Percentiles rank a stretch among this genome's conserved stretches.
Evolutionary conservation across 2,329 filamentous ascomycete species (phyloP).

Genomic region (Pseudonectria foliicola): DNA sequence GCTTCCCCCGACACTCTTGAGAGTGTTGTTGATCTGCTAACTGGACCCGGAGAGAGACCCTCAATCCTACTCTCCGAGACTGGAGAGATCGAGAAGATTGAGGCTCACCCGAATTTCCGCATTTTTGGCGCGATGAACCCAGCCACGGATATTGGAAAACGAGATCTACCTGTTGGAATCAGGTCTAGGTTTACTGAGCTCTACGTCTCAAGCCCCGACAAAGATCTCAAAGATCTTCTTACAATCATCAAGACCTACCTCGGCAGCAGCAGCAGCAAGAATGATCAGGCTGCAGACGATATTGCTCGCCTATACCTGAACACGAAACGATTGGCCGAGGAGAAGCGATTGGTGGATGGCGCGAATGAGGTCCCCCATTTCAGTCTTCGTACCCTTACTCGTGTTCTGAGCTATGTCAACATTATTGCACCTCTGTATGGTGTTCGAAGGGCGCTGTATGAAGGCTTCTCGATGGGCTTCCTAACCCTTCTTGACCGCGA

Average conservation of each 20-base stretch:
- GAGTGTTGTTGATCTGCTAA: slow-evolving; percentile 82
- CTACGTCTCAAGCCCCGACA: slow-evolving; percentile 87
- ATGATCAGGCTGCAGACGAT: slow-evolving; percentile 68
- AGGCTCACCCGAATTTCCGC: slow-evolving; percentile 85
- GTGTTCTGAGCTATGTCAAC: slow-evolving; percentile 80
- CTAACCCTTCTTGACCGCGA: slow-evolving; percentile 77
- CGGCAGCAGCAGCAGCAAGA: slow-evolving; percentile 60
- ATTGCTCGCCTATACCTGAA: slow-evolving; percentile 83
- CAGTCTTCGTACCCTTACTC: slow-evolving; percentile 87
- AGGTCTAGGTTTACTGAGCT: slow-evolving; percentile 92
- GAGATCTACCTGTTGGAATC: slow-evolving; percentile 82
- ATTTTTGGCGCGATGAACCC: slow-evolving; percentile 99
- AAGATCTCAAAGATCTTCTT: slow-evolving; percentile 76
- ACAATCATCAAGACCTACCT: slow-evolving; percentile 86
- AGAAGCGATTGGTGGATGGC: slow-evolving; percentile 85
- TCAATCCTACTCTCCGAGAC: slow-evolving; percentile 89
- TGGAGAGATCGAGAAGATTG: slow-evolving; percentile 82
- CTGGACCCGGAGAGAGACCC: slow-evolving; percentile 62
- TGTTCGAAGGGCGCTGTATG: slow-evolving; percentile 76
- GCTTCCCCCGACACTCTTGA: slow-evolving; percentile 92
- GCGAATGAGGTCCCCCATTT: slow-evolving; percentile 96
- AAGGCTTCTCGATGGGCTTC: slow-evolving; percentile 98
- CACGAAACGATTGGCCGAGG: slow-evolving; percentile 72
- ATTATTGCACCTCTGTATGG: slow-evolving; percentile 81
- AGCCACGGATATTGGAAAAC: slow-evolving; percentile 93